phyloP scores from a whole-genome alignment of 2,329 filamentous ascomycete species.

The Alternaria longipes region DNA sequence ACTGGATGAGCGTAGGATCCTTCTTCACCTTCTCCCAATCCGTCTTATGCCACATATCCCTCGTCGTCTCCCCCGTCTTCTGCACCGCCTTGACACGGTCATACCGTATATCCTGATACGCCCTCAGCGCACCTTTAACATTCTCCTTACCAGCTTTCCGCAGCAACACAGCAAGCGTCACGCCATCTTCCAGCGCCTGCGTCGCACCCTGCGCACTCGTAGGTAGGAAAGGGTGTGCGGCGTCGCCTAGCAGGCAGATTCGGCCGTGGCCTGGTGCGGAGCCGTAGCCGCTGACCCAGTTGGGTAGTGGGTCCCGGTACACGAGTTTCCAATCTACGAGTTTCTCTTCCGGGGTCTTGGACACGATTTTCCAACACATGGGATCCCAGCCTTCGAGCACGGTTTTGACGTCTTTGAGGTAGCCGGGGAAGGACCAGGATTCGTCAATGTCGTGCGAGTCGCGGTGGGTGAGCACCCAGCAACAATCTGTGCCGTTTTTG shows the following conservation, averaged over 20 bases:
- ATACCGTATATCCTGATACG: constrained; percentile 48
- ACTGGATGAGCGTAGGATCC: constrained; percentile 41
- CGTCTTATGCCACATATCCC: constrained; percentile 49
- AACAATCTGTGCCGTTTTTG: constrained; percentile 49
- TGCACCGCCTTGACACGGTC: constrained; percentile 47
- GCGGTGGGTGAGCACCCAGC: constrained; percentile 50
- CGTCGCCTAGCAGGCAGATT: constrained; percentile 63
- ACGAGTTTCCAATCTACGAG: constrained; percentile 65
- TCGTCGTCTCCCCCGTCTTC: constrained; percentile 47
- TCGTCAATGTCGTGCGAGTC: constrained; percentile 49
- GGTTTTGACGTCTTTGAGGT: constrained; percentile 44
- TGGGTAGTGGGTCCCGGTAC: constrained; percentile 62
- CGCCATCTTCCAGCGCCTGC: constrained; percentile 63
- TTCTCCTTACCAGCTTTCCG: constrained; percentile 41
- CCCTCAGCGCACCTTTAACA: constrained; percentile 38
- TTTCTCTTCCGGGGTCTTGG: constrained; percentile 47
- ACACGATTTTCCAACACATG: constrained; percentile 47
- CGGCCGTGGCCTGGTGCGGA: constrained; percentile 46
- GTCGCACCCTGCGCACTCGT: constrained; percentile 64
- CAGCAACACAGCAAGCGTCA: constrained; percentile 41
- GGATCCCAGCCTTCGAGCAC: constrained; percentile 48
- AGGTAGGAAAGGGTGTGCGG: constrained; percentile 64
- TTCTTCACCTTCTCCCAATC: constrained; percentile 48
- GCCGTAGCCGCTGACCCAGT: constrained; percentile 62
- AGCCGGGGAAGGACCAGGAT: constrained; percentile 49